These are phyloP conservation scores for Gastrodia elata DNA, from an alignment of 106 monocot species.

Conservation along the genomic window DNA sequence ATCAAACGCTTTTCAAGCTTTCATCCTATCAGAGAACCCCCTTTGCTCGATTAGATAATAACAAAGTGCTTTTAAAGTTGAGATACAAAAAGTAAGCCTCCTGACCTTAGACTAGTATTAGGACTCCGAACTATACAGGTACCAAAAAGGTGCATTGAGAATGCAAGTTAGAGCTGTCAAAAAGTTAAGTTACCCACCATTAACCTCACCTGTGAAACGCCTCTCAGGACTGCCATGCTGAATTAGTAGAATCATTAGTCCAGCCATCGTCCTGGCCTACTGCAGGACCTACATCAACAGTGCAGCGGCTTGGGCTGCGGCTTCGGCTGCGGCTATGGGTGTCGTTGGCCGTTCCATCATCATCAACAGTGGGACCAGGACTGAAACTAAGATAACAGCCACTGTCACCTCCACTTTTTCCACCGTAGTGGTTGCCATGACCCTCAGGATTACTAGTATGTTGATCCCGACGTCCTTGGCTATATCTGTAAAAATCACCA, in stretches of 20 bases:
- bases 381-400: slow-evolving; percentile 6
- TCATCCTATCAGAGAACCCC: neutral
- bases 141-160: neutral
- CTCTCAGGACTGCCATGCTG: neutral
- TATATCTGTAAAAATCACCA: neutral
- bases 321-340: neutral
- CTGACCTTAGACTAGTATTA: neutral
- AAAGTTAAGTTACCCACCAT: neutral
- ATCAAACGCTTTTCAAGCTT: neutral
- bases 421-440: neutral
- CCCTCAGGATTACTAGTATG: neutral
- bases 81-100: neutral
- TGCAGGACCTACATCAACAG: neutral
- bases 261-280: neutral
- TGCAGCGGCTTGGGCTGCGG: neutral
- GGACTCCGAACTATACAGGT: neutral
- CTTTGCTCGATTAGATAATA: neutral
- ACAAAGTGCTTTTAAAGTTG: neutral
- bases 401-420: neutral
- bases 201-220: neutral
- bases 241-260: slow-evolving; percentile 1
- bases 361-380: neutral
- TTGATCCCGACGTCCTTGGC: neutral
- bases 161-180: neutral
- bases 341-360: neutral